Percentiles rank a stretch among this genome's conserved stretches.
These are phyloP conservation scores for Leccinum variicolor DNA, from an alignment of 768 basidiomycete species.

Conservation along the genomic window DNA sequence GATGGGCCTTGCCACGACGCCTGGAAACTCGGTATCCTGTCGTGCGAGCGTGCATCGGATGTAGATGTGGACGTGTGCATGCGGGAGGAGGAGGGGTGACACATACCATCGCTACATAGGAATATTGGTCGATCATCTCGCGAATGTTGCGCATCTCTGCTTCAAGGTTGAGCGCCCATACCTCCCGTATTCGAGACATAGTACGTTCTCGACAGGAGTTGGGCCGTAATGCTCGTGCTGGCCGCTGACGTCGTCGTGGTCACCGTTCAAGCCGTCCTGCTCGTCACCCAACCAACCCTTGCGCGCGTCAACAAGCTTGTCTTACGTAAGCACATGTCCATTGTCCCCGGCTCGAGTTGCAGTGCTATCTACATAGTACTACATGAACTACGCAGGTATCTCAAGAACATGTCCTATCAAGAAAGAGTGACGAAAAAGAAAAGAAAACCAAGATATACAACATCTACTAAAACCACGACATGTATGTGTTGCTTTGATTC, in stretches of 20 bases:
- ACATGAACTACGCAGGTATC: constrained; percentile 4
- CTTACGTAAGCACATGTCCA: constrained; percentile 27
- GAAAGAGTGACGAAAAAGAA: constrained; percentile 7
- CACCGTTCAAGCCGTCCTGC: constrained; percentile 6
- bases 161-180: constrained; percentile 94
- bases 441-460: constrained; percentile 10
- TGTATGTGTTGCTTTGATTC: constrained; percentile 54
- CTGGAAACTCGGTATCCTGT: constrained; percentile 98
- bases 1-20: constrained; percentile 96
- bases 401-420: constrained; percentile 15
- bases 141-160: constrained; percentile 88
- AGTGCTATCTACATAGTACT: neutral
- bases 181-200: constrained; percentile 88
- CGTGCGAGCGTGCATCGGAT: neutral
- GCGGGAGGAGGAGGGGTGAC: constrained; percentile 20
- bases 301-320: constrained; percentile 14
- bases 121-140: constrained; percentile 83
- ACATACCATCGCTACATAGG: constrained; percentile 91
- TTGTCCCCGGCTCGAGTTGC: neutral
- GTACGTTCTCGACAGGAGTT: constrained; percentile 3
- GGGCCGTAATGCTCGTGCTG: neutral
- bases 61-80: neutral
- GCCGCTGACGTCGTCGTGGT: constrained; percentile 21
- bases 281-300: constrained; percentile 12
- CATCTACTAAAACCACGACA: constrained; percentile 59